Evolutionary conservation across 2,329 filamentous ascomycete species (phyloP), one percentile per base, ranked within the genome.

Genomic region (Trichoderma sp.): DNA sequence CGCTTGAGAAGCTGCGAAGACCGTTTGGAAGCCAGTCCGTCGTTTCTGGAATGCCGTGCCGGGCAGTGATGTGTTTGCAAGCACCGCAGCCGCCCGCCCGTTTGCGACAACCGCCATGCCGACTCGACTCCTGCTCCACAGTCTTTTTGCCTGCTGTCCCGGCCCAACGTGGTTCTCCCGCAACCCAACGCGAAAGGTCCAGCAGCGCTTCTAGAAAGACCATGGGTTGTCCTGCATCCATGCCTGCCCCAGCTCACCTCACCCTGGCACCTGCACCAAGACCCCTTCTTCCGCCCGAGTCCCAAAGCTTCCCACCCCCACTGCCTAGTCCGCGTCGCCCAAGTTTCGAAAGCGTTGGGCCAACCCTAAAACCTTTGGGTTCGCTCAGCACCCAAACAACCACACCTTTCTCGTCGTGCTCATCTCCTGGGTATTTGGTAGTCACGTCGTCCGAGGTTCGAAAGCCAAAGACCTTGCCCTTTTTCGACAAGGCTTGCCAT

Each of bases 141-240:
- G 17, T 19, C 26, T 50, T 21, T 52, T 65, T 44, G 64, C 50
- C 57, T 43, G 48, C 48, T 43, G 59, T 66, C 64, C 64, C 64
- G 24, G 64, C 64, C 64, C 64, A 66, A 66, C 64, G 64, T 63
- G 30, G 51, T 45, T 64, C 34, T 51, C 28, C 62, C 51, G 41
- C 45, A 56, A 63, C 59, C 64, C 64, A 66, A 66, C 64, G 63
- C 43, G 51, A 43, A 45, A 56, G 34, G 61, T 64, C 61, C 39
- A 41, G 60, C 60, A 55, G 52, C 45, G 19, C 64, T 66, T 66
- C 64, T 66, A 66, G 64, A 66, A 66, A 60, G 56, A 39, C 50
- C 34, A 65, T 52, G 59, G 64, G 64, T 45, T 66, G 58, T 62
- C 64, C 64, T 62, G 59, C 59, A 62, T 44, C 59, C 48, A 44